phyloP scores from a whole-genome alignment of 2,329 filamentous ascomycete genomes.

The Phaeosphaeria sp. region DNA sequence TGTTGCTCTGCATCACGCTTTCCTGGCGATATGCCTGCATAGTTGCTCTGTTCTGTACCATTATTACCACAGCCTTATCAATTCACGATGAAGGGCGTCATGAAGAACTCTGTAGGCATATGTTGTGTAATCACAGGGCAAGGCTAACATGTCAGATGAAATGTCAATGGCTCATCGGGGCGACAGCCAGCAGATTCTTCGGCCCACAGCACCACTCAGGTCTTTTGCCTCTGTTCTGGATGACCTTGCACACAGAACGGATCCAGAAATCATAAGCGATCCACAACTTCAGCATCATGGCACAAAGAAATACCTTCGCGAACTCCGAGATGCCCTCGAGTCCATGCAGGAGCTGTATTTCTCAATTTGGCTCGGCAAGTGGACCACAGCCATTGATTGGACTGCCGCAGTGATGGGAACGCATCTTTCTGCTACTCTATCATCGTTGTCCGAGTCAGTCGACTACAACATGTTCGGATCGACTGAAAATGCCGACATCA shows the following conservation, averaged over 20 bases:
- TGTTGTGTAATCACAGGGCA: background rate
- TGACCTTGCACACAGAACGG: background rate
- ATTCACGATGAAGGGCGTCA: background rate
- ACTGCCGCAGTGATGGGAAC: conserved; percentile 86
- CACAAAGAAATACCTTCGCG: conserved; percentile 23
- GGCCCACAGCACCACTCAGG: background rate
- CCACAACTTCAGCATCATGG: background rate
- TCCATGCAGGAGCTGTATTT: conserved; percentile 83
- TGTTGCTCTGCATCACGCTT: background rate
- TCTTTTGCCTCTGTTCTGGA: background rate
- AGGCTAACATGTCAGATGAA: background rate
- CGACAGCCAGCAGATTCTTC: conserved; percentile 19
- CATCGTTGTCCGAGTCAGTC: conserved; percentile 68
- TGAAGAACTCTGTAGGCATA: background rate
- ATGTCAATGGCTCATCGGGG: conserved; percentile 17
- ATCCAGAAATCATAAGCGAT: background rate
- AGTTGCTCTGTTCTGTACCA: background rate
- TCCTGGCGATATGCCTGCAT: background rate
- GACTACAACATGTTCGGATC: conserved; percentile 41
- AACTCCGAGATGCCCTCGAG: conserved; percentile 65
- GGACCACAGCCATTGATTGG: conserved; percentile 91
- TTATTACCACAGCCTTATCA: background rate
- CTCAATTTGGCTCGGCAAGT: conserved; percentile 76
- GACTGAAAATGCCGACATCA: conserved; percentile 47
- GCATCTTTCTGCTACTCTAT: conserved; percentile 75